phyloP scores from a whole-genome alignment of 352 stramenopile species.

The Globisporangium recalcitrans region DNA sequence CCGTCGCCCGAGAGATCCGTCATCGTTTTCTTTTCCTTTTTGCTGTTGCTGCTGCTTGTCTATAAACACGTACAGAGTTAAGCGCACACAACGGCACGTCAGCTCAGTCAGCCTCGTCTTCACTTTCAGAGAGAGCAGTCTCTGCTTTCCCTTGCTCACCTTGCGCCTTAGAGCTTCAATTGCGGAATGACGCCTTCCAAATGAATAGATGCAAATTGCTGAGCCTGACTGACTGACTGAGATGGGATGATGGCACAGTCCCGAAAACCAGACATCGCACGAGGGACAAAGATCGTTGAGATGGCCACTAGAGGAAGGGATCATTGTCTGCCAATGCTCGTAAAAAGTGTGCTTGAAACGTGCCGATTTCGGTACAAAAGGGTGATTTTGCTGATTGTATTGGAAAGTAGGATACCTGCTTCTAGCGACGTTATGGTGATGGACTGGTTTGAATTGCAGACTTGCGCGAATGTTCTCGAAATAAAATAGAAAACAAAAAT shows the following conservation, averaged over 20 bases:
- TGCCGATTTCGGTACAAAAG: too few species aligned
- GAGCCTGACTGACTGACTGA: slow-evolving; percentile 1
- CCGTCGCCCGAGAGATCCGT: slow-evolving; percentile 86
- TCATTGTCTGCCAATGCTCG: background rate
- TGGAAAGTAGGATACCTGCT: background rate
- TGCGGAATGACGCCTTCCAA: slow-evolving; percentile 5
- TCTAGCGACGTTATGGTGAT: background rate
- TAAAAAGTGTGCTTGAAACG: too few species aligned
- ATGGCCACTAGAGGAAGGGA: background rate
- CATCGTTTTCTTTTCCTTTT: slow-evolving; percentile 19
- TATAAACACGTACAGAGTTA: too few species aligned
- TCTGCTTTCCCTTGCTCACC: background rate
- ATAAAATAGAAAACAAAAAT: background rate
- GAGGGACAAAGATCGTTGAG: slow-evolving; percentile 6
- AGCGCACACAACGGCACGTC: too few species aligned
- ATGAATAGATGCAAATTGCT: too few species aligned
- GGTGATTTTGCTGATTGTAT: background rate
- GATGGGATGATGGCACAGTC: background rate
- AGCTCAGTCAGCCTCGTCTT: background rate
- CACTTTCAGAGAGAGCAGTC: background rate
- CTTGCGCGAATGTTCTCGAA: slow-evolving; percentile 1
- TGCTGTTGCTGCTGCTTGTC: background rate
- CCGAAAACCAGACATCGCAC: background rate
- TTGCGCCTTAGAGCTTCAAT: slow-evolving; percentile 7
- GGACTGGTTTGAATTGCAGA: background rate